Base-by-base conservation (phyloP, 2,329 filamentous ascomycete species). In the Pseudogymnoascus sp. region DNA sequence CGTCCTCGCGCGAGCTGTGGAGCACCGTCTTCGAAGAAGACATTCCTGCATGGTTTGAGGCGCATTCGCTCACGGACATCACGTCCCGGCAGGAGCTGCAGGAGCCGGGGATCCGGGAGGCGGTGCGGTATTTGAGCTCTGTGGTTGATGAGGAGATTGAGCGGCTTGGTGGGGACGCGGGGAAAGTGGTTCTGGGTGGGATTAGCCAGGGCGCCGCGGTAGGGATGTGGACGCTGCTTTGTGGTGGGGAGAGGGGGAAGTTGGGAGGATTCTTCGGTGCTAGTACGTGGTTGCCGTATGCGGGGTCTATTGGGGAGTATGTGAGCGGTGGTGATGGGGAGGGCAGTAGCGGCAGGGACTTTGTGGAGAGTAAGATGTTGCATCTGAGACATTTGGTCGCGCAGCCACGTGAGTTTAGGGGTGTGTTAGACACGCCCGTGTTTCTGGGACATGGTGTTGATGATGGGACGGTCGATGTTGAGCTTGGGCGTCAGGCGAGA, bases 131-230 rank as follows among this genome's bases (percentile, higher is more conserved):
- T 61, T 61, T 80, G 1, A 63, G 74, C 1, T 62, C 61, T 2
- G 61, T 80, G 4, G 63, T 79, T 29, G 64, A 62, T 2, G 45
- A 68, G 8, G 78, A 80, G 65, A 68, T 63, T 3, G 62, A 27
- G 62, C 67, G 64, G 13, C 67, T 73, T 48, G 70, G 61, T 61
- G 70, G 59, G 25, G 35, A 59, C 7, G 18, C 55, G 15, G 31
- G 65, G 18, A 80, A 79, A 58, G 70, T 83, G 13, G 69, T 83
- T 5, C 63, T 84, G 0, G 79, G 80, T 10, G 80, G 81, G 0
- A 64, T 83, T 13, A 82, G 81, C 66, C 79, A 82, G 65, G 81
- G 81, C 0, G 82, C 78, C 65, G 81, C 80, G 1, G 76, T 77
- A 66, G 71, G 73, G 0, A 65, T 82, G 9, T 72, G 76, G 15